Conservation (phyloP, 257 asterid genomes). For the Jasminum sambac region DNA sequence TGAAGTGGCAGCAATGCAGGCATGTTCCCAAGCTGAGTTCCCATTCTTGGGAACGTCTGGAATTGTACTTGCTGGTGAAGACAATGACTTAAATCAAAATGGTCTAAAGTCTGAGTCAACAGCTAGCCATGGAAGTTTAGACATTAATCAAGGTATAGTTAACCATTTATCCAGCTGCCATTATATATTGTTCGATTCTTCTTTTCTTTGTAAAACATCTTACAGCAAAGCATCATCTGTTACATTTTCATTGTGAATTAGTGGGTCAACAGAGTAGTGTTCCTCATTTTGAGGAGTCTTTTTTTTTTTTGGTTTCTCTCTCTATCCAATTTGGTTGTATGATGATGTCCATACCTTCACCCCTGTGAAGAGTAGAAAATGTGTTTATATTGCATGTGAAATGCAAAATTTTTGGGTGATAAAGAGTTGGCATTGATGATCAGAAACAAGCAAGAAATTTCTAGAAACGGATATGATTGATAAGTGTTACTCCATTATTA, state of each 20-base stretch:
- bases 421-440: background rate
- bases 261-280: background rate
- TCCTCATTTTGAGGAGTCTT: background rate
- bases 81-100: conserved; percentile 32
- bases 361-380: too few species aligned
- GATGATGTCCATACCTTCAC: background rate
- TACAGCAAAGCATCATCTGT: background rate
- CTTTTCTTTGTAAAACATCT: background rate
- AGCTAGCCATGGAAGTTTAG: conserved; percentile 46
- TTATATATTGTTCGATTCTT: background rate
- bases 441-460: background rate
- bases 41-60: conserved; percentile 62
- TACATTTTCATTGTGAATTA: background rate
- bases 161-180: background rate
- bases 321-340: background rate
- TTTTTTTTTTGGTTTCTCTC: background rate
- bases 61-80: conserved; percentile 45
- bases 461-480: background rate
- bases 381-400: background rate
- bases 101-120: conserved; percentile 43
- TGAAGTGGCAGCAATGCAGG: conserved; percentile 83
- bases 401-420: background rate
- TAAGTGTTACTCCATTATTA: conserved; percentile 14
- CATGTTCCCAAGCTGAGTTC: conserved; percentile 38
- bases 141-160: conserved; percentile 48